Conservation (phyloP, 371 early-diverging fungal genomes). For the Mucor lusitanicus region DNA sequence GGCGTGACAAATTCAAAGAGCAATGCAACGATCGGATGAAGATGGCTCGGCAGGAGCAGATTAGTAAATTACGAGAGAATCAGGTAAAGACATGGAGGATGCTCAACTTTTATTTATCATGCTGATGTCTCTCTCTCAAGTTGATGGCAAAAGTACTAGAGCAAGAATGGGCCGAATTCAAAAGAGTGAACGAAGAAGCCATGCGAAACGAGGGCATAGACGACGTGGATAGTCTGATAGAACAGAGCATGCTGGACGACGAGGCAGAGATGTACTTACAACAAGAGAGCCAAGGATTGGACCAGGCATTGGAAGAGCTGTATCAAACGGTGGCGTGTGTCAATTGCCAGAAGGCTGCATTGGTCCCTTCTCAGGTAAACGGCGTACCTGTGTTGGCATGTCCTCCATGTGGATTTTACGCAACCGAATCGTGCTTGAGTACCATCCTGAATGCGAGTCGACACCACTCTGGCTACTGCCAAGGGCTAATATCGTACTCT, state of each 20-base stretch:
- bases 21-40: slow-evolving; percentile 13
- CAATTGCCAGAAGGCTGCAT: slow-evolving; percentile 7
- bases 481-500: slow-evolving; percentile 3
- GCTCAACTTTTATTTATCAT: too few relatives aligned
- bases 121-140: background rate
- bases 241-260: slow-evolving; percentile 10
- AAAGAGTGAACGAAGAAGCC: slow-evolving; percentile 12
- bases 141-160: slow-evolving; percentile 11
- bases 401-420: slow-evolving; percentile 21
- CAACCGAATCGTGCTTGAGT: slow-evolving; percentile 1
- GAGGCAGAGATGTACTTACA: background rate
- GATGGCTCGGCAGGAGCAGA: slow-evolving; percentile 9
- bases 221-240: slow-evolving; percentile 18
- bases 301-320: slow-evolving; percentile 4
- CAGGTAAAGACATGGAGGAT: slow-evolving; percentile 6
- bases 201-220: slow-evolving; percentile 20
- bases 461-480: slow-evolving; percentile 5
- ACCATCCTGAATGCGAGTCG: background rate
- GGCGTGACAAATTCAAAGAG: slow-evolving; percentile 20
- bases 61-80: slow-evolving; percentile 14
- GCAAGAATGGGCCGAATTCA: slow-evolving; percentile 14
- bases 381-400: background rate
- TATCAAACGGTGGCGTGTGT: slow-evolving; percentile 6
- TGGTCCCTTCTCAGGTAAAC: background rate
- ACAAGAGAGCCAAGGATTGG: slow-evolving; percentile 5